Evolutionary conservation across 345 rosid genomes (phyloP).

Genomic region (Eucalyptus urophylla): DNA sequence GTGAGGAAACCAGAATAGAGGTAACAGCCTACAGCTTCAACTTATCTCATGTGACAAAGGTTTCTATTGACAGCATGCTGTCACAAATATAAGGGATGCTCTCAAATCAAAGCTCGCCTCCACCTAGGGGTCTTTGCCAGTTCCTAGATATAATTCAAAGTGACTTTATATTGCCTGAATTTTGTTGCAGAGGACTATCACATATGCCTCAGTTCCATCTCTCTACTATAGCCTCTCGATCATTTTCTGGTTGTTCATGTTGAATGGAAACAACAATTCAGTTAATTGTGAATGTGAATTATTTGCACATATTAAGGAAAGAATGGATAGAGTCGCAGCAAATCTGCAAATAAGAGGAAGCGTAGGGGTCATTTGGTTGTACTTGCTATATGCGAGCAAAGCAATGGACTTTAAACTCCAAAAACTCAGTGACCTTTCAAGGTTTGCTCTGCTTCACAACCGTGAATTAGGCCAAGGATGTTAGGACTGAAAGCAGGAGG

Average conservation of each 20-base stretch:
- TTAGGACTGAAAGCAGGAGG: background rate
- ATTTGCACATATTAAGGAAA: background rate
- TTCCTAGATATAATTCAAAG: background rate
- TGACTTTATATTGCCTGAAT: background rate
- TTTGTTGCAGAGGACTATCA: background rate
- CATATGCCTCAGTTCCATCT: background rate
- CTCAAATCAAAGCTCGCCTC: background rate
- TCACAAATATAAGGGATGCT: background rate
- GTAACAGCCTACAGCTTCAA: background rate
- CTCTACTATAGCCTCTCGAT: background rate
- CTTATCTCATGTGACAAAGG: background rate
- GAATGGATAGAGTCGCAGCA: background rate
- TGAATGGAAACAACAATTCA: background rate
- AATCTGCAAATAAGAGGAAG: background rate
- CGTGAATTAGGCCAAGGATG: background rate
- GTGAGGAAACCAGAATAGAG: conserved; percentile 21
- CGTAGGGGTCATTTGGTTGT: background rate
- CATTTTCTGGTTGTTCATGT: background rate
- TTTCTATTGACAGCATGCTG: background rate
- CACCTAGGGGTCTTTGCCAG: background rate
- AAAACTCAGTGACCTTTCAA: background rate
- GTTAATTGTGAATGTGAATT: background rate
- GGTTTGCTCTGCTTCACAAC: background rate
- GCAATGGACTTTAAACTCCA: background rate
- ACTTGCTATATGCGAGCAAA: background rate